Evolutionary conservation across 441 rosid species (phyloP).

Genomic region (Corymbia calophylla): DNA sequence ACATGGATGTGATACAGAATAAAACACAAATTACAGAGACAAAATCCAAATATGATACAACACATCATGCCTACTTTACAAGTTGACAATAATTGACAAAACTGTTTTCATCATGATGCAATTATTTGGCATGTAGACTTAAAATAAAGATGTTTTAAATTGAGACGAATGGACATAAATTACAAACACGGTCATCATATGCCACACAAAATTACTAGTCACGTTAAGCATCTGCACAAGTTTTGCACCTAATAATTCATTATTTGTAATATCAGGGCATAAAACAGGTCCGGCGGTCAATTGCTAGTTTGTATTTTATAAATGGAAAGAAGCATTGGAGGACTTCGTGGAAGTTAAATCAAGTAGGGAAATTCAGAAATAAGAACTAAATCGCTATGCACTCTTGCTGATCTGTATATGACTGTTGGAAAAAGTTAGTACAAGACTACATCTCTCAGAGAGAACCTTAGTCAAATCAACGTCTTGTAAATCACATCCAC

Average conservation of each 20-base stretch:
- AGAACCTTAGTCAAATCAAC: background rate
- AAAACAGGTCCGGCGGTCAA: background rate
- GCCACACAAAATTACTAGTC: background rate
- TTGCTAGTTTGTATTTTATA: background rate
- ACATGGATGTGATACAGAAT: accelerated
- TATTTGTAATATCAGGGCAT: background rate
- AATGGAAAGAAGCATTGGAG: background rate
- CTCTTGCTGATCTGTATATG: background rate
- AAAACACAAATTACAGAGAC: background rate
- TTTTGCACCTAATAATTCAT: background rate
- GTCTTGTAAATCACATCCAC: background rate
- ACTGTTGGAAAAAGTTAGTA: background rate
- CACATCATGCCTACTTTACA: background rate
- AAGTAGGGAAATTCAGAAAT: background rate
- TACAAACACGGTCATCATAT: background rate
- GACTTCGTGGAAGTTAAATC: background rate
- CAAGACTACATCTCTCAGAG: background rate
- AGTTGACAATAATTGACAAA: background rate
- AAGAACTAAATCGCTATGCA: background rate
- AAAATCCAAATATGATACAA: no score
- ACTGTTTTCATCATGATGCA: accelerated
- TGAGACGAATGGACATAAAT: accelerated
- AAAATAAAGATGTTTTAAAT: background rate
- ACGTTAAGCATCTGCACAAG: background rate
- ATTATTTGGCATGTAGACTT: background rate